Percentiles rank a stretch among this genome's conserved stretches.
Evolutionary conservation across 495 filamentous ascomycete genomes (phyloP).

Genomic region (Trichoderma virens): DNA sequence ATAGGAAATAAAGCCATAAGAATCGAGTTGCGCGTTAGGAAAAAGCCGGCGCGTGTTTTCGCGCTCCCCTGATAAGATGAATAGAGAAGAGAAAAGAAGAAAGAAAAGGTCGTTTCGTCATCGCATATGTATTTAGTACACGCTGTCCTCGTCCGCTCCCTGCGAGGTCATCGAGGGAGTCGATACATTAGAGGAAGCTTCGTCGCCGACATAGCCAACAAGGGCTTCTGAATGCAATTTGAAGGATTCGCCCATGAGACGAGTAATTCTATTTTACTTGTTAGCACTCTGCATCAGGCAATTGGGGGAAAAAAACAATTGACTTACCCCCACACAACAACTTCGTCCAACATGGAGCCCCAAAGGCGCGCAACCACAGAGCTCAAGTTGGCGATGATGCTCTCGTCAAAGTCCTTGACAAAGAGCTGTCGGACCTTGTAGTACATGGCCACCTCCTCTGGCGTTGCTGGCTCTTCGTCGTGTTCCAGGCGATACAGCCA

Average conservation of each 20-base stretch:
- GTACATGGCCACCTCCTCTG: constrained; percentile 90
- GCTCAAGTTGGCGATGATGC: constrained; percentile 66
- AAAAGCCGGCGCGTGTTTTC: constrained; percentile 2
- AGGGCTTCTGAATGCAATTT: constrained; percentile 93
- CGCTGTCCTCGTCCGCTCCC: constrained; percentile 52
- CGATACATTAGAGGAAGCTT: constrained; percentile 48
- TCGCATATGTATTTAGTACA: constrained; percentile 40
- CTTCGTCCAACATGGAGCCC: constrained; percentile 97
- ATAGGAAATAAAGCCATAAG: constrained; percentile 18
- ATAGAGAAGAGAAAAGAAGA: neutral
- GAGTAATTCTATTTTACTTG: constrained; percentile 65
- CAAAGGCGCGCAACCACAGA: constrained; percentile 89
- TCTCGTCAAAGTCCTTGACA: constrained; percentile 76
- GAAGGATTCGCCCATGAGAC: constrained; percentile 97
- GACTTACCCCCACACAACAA: constrained; percentile 97
- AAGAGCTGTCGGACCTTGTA: constrained; percentile 90
- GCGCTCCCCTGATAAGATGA: neutral
- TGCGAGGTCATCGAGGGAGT: constrained; percentile 57
- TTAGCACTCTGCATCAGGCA: constrained; percentile 37
- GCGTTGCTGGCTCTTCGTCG: constrained; percentile 87
- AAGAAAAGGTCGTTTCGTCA: constrained; percentile 34
- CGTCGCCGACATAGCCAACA: constrained; percentile 83
- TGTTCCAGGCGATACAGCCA: constrained; percentile 99
- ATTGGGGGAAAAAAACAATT: constrained; percentile 26
- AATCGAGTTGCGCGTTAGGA: constrained; percentile 9